phyloP scores from a whole-genome alignment of 805 yeast genomes.

The Barnettozyma pratensis region DNA sequence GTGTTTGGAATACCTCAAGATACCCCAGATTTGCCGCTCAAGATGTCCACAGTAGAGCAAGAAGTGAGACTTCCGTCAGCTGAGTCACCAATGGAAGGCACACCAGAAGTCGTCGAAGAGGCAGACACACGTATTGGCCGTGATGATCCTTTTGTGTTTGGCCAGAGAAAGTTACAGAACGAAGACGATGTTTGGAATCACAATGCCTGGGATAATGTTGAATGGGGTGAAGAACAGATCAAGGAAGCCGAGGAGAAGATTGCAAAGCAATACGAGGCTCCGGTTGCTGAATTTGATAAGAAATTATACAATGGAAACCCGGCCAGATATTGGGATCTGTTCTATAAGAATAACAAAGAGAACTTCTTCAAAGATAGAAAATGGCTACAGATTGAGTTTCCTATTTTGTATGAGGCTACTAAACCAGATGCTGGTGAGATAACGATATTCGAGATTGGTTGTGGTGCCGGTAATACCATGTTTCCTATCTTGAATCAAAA shows the following conservation, averaged over 20 bases:
- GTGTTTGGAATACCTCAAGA: no score
- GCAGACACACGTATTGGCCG: conserved; percentile 60
- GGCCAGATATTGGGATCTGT: conserved; percentile 91
- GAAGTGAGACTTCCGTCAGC: not conserved
- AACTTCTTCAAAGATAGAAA: conserved; percentile 95
- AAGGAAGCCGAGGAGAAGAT: conserved; percentile 71
- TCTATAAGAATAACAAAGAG: conserved; percentile 84
- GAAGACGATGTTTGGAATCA: conserved; percentile 84
- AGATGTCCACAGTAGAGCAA: not conserved
- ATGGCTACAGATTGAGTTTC: conserved; percentile 95
- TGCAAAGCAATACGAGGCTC: conserved; percentile 66
- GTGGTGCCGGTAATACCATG: conserved; percentile 97
- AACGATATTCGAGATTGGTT: conserved; percentile 86
- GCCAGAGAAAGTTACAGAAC: conserved; percentile 70
- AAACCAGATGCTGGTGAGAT: conserved; percentile 63
- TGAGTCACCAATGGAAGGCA: not conserved
- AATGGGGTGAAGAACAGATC: conserved; percentile 91
- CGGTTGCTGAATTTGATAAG: conserved; percentile 87
- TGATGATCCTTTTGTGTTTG: conserved; percentile 88
- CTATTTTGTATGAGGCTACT: conserved; percentile 74
- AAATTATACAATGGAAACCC: conserved; percentile 76
- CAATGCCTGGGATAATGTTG: conserved; percentile 95
- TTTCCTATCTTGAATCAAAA: conserved; percentile 85
- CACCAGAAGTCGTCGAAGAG: conserved; percentile 10
- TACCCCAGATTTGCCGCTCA: not conserved